Base-by-base conservation (phyloP, 176 grass and related monocot genomes). In the Tuctoria greenei region DNA sequence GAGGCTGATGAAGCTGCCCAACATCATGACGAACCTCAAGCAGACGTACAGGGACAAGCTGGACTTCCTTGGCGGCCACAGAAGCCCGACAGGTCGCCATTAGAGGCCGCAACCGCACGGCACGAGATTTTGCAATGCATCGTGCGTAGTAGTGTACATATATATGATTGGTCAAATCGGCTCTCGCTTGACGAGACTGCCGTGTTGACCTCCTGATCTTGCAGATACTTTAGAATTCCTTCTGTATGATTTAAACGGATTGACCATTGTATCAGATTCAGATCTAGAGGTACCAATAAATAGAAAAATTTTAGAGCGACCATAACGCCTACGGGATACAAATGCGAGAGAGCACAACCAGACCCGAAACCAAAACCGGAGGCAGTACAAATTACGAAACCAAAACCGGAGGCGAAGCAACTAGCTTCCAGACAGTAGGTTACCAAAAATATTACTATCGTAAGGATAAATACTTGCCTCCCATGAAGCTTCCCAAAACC, bases 1-100 rank as follows among this genome's bases (percentile, higher is more conserved):
- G 41, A 84, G 85, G 81, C 56, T 92, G 13, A 98, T 89, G 78
- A 90, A 98, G 79, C 86, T 88, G 61, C 83, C 83, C 16, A 91
- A 81, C 68, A 89, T 87, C 69, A 83, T 75, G 77, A 83, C 80
- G 5, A 92, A 78, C 81, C 46, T 84, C 44, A 89, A 93, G 79
- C 69, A 93, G 57, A 86, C 87, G 28, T 91, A 85, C 77, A 76
- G 81, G 78, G 83, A 86, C 1, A 91, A 95, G 24, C 76, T 96
- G 4, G 88, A 96, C 66, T 85, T 81, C 74, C 75, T 89, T 72
- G 76, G 88, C 50, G 84, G 84, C 51, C 60, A 79, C 60, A 86
- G 77, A 77, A 95, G 86, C 70, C 92, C 88, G 10, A 50, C 88
- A 14, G 77, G 76, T 52, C 89, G 86, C 78, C 84, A 92, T 75